These are phyloP conservation scores for Talaromyces albobiverticillius DNA, from an alignment of 2,329 filamentous ascomycete species.

Conservation along the genomic window DNA sequence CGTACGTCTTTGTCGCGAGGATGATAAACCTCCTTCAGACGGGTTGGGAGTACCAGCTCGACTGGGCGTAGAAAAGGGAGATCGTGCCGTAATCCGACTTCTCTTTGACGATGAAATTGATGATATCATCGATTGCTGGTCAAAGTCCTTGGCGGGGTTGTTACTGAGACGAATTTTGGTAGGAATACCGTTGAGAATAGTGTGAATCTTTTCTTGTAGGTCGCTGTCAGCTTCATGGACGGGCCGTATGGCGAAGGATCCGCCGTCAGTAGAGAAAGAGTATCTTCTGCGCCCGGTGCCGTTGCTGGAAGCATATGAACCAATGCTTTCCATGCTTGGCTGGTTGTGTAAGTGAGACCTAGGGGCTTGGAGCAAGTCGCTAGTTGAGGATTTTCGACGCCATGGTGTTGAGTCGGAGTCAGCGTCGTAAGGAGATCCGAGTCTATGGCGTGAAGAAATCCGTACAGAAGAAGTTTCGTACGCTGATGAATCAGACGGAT, in stretches of 20 bases:
- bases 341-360: constrained; percentile 9
- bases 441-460: constrained; percentile 11
- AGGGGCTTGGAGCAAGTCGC: constrained; percentile 12
- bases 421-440: constrained; percentile 14
- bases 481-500: constrained; percentile 6
- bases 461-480: neutral
- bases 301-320: constrained; percentile 12
- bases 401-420: constrained; percentile 4
- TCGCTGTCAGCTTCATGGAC: constrained; percentile 58
- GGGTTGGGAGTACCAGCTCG: constrained; percentile 60
- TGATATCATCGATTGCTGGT: constrained; percentile 29
- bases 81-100: constrained; percentile 41
- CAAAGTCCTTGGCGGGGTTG: constrained; percentile 38
- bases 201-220: constrained; percentile 74
- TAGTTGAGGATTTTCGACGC: constrained; percentile 11
- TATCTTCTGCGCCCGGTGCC: constrained; percentile 13
- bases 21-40: constrained; percentile 68
- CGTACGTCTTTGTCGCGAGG: constrained; percentile 31
- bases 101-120: constrained; percentile 33
- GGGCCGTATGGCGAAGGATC: constrained; percentile 42
- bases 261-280: constrained; percentile 18
- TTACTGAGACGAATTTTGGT: constrained; percentile 72
- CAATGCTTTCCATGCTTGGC: constrained; percentile 15
- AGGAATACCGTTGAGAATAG: constrained; percentile 74
- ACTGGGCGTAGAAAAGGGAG: constrained; percentile 31